Evolutionary conservation across 495 filamentous ascomycete species (phyloP).

Genomic region (Neurospora sp.): DNA sequence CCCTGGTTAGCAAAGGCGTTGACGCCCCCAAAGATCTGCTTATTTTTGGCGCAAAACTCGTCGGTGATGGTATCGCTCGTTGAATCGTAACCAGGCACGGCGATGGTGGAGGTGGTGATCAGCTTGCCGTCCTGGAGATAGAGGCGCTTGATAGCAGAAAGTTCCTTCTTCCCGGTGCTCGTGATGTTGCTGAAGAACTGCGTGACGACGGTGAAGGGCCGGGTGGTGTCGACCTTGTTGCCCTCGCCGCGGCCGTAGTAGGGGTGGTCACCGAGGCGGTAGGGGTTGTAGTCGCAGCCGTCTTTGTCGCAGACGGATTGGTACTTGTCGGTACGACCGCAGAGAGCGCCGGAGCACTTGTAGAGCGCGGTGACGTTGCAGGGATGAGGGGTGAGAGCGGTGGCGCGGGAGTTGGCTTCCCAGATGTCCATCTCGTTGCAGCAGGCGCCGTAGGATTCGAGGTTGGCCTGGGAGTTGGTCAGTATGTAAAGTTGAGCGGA

Average conservation of each 20-base stretch:
- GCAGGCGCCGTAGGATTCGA: conserved; percentile 41
- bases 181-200: conserved; percentile 49
- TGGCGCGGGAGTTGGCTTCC: conserved; percentile 52
- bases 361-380: conserved; percentile 43
- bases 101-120: conserved; percentile 16
- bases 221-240: conserved; percentile 18
- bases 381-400: conserved; percentile 45
- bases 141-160: conserved; percentile 47
- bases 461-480: conserved; percentile 30
- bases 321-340: conserved; percentile 30
- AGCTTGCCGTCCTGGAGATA: conserved; percentile 51
- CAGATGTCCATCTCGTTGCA: conserved; percentile 58
- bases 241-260: conserved; percentile 38
- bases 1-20: conserved; percentile 42
- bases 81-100: conserved; percentile 3
- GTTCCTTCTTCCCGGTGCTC: conserved; percentile 19
- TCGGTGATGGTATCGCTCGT: conserved; percentile 41
- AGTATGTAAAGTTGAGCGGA: not conserved
- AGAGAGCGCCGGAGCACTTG: conserved; percentile 41
- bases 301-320: conserved; percentile 52
- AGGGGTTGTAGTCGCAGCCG: conserved; percentile 61
- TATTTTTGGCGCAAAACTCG: conserved; percentile 43
- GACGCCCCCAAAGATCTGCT: conserved; percentile 8
- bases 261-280: conserved; percentile 40
- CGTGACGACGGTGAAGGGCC: conserved; percentile 51